Evolutionary conservation across 2,329 filamentous ascomycete genomes (phyloP), one percentile per base, ranked within the genome.

Genomic region (Lachnellula subtilissima): DNA sequence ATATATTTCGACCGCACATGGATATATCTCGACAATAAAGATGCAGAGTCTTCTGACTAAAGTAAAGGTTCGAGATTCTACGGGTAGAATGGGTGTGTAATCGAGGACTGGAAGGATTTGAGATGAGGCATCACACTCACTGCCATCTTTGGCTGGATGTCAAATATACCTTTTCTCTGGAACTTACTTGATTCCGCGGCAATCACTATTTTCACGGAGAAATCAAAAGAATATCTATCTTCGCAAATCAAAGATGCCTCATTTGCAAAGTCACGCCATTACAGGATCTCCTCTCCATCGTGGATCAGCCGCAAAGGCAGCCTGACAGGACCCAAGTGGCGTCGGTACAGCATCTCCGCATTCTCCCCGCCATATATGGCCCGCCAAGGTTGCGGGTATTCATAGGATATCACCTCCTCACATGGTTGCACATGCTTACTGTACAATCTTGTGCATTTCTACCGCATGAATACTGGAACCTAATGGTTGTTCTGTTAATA

Each of bases 1-100:
- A 64, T 72, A 6, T 19, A 69, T 48, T 32, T 47, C 55, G 43
- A 47, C 45, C 1, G 23, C 4, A 32, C 45, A 5, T 7, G 45
- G 7, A 59, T 11, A 61, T 61, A n/a, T 25, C 19, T 5, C n/a
- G 39, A 9, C 14, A 36, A 50, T 39, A 19, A 19, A 22, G 11
- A 40, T 15, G 23, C 35, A n/a, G 48, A 50, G 15, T 5, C 37
- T 50, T 11, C 35, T 23, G 48, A 50, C 28, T 12, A 19, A 25
- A 50, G 36, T 19, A 22, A 40, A 40, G n/a, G 48, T 14, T 15
- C 48, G 39, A 39, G 45, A 32, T 47, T 47, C 23, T 47, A 25
- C 12, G 12, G n/a, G 17, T 11, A 47, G 22, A 47, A 32, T 14
- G 25, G 32, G 23, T 23, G 23, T 15, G 45, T 32, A 11, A 47